Evolutionary conservation across 495 filamentous ascomycete genomes (phyloP), one percentile per base, ranked within the genome.

Genomic region (Saxispiralis lemnorum): DNA sequence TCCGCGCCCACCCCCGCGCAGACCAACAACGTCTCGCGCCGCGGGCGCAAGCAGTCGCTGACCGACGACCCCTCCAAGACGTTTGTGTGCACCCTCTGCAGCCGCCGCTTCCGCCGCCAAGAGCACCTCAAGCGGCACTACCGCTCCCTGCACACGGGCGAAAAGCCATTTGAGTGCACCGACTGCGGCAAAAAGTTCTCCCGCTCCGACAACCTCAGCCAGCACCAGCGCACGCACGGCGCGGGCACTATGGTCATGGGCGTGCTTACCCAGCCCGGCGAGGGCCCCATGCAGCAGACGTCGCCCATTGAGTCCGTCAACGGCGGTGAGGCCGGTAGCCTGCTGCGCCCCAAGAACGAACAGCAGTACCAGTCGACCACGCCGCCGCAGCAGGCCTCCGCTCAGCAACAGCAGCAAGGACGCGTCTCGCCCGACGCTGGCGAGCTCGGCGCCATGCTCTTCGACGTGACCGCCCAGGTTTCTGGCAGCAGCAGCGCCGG

Each of bases 111-210:
- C 78, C 84, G 92, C 48, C 84, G 92, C 46, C 92, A 96, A 60
- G 92, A 99, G 59, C 92, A 99, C 55, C 78, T 99, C 45, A 96
- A 96, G 76, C 83, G 92, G 47, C 92, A 99, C 67, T 94, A 93
- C 69, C 77, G 92, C 36, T 96, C 92, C 32, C 83, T 99, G 35
- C 92, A 96, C 68, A 99, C 92, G 1, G 77, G 92, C 52, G 89
- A 96, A 47, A 99, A 99, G 75, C 92, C 92, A 6, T 96, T 96
- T 59, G 84, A 93, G 62, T 99, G 92, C 65, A 66, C 74, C 46
- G 87, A 96, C 64, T 99, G 92, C 53, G 88, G 89, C 46, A 99
- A 99, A 76, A 93, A 93, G 68, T 99, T 96, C 68, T 96, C 89
- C 1, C 81, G 92, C 45, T 88, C 81, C 53, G 92, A 99, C 63